Evolutionary conservation across 1,284 basidiomycete species (phyloP).

Genomic region (Sutorius eximius): DNA sequence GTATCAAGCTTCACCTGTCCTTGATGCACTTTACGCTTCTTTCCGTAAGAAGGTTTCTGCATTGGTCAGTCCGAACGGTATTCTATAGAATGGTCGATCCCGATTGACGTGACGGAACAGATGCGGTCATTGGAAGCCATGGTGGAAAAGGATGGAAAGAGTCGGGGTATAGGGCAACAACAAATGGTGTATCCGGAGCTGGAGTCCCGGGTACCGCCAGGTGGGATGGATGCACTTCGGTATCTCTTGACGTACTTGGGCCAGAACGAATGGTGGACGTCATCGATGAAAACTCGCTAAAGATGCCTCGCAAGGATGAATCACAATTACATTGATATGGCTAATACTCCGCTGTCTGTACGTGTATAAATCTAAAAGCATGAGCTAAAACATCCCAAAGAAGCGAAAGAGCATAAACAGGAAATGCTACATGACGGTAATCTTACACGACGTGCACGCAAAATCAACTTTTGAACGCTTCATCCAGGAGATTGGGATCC

Average conservation of each 20-base stretch:
- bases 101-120: constrained; percentile 10
- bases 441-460: constrained; percentile 2
- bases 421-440: constrained; percentile 6
- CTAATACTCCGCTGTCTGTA: constrained; percentile 4
- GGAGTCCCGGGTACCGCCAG: constrained; percentile 37
- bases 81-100: neutral
- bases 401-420: constrained; percentile 10
- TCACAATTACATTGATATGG: constrained; percentile 13
- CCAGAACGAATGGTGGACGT: constrained; percentile 50
- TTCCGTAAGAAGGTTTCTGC: constrained; percentile 57
- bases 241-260: constrained; percentile 49
- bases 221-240: constrained; percentile 49
- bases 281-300: neutral
- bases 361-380: constrained; percentile 32
- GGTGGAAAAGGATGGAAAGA: constrained; percentile 41
- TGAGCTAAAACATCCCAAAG: constrained; percentile 14
- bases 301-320: constrained; percentile 8
- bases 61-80: constrained; percentile 48
- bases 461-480: constrained; percentile 52
- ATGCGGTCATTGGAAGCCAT: constrained; percentile 22
- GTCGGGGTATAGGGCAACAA: constrained; percentile 19
- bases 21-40: constrained; percentile 54
- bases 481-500: constrained; percentile 44
- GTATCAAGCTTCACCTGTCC: constrained; percentile 53
- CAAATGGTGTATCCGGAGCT: constrained; percentile 26